phyloP scores from a whole-genome alignment of 2,329 filamentous ascomycete species.

The Tolypocladium cylindrosporum region DNA sequence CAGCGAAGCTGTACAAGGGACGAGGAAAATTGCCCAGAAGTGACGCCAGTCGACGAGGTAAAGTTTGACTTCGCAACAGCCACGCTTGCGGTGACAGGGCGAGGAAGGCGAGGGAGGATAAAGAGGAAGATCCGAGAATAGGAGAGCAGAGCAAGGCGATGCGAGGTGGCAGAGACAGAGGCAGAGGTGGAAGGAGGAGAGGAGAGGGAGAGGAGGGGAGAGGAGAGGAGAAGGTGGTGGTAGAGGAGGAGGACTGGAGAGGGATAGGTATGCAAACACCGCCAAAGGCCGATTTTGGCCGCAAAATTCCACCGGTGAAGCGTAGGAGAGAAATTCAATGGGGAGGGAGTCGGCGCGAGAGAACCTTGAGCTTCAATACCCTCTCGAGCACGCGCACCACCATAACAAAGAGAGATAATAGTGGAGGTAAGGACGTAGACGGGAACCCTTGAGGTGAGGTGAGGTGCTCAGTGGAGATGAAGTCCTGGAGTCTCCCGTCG shows the following conservation, averaged over 20 bases:
- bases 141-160: not conserved
- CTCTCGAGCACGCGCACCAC: not conserved
- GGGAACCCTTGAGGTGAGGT: not conserved
- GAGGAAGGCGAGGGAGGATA: not conserved
- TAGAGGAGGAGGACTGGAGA: not conserved
- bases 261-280: not conserved
- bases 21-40: not conserved
- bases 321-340: not conserved
- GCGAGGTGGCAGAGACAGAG: not conserved
- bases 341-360: too few relatives aligned
- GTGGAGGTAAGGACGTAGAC: not conserved
- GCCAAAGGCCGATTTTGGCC: not conserved
- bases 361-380: not conserved
- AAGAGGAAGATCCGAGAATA: not conserved
- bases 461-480: not conserved
- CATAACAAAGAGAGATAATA: not conserved
- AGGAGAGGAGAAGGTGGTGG: too few relatives aligned
- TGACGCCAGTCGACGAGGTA: not conserved
- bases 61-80: not conserved
- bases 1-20: not conserved
- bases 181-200: not conserved
- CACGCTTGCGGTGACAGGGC: not conserved
- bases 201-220: too few relatives aligned
- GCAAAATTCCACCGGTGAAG: not conserved
- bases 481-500: not conserved